Conservation (phyloP, 805 yeast species). For the Kodamaea hsintzibuensis region DNA sequence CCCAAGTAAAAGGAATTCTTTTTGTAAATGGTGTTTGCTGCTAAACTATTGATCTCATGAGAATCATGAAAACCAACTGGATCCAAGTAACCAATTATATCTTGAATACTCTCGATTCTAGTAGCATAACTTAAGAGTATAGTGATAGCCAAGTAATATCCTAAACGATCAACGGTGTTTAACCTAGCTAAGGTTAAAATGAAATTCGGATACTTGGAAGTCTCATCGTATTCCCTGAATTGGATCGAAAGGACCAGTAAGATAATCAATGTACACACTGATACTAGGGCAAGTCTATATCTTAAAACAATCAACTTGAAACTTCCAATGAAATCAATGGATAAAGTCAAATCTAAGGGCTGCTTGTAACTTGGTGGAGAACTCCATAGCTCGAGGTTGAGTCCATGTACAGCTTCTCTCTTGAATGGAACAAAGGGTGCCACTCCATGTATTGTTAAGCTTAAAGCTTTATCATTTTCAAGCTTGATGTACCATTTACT, state of each 20-base stretch:
- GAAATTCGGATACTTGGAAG: conserved; percentile 31
- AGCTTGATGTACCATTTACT: conserved; percentile 75
- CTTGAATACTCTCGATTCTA: conserved; percentile 35
- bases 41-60: conserved; percentile 42
- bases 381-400: conserved; percentile 45
- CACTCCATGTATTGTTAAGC: conserved; percentile 55
- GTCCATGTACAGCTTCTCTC: conserved; percentile 25
- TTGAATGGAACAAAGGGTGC: conserved; percentile 69
- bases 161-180: conserved; percentile 21
- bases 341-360: conserved; percentile 38
- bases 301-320: conserved; percentile 70
- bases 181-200: conserved; percentile 37
- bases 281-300: conserved; percentile 72
- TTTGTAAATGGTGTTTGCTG: conserved; percentile 27
- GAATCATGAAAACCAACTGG: conserved; percentile 54
- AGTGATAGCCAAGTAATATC: conserved; percentile 21
- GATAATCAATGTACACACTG: conserved; percentile 66
- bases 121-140: conserved; percentile 41
- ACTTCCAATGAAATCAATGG: conserved; percentile 58
- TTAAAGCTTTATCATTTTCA: conserved; percentile 28
- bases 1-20: conserved; percentile 70
- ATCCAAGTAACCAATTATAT: conserved; percentile 46
- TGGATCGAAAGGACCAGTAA: conserved; percentile 57
- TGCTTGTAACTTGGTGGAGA: conserved; percentile 31
- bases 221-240: conserved; percentile 34